Evolutionary conservation across 176 grass and related monocot genomes (phyloP).

Genomic region (Microstegium vimineum): DNA sequence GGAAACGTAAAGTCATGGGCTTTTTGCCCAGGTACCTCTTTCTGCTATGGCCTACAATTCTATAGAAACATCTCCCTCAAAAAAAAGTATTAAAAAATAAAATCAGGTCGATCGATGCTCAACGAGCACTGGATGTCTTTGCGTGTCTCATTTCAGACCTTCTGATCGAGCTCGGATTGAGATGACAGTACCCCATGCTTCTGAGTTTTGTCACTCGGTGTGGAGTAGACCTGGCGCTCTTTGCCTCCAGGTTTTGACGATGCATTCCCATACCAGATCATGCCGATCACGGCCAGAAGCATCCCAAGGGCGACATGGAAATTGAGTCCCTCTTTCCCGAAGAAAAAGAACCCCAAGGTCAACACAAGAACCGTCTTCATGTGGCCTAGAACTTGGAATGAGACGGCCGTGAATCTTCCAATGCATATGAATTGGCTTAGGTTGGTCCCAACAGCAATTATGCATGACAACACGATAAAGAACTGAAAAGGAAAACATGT

Average conservation of each 20-base stretch:
- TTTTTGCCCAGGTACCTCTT: slow-evolving; percentile 1
- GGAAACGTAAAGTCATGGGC: not conserved
- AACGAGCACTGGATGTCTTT: not conserved
- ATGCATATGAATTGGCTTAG: slow-evolving; percentile 75
- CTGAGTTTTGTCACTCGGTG: slow-evolving; percentile 20
- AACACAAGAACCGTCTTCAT: slow-evolving; percentile 70
- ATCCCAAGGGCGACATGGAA: slow-evolving; percentile 54
- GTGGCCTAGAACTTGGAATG: slow-evolving; percentile 72
- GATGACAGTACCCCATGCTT: slow-evolving; percentile 22
- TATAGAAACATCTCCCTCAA: slow-evolving; percentile 11
- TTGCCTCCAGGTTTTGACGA: slow-evolving; percentile 62
- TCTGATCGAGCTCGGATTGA: slow-evolving; percentile 31
- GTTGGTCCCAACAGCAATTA: slow-evolving; percentile 60
- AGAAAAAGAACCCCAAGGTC: slow-evolving; percentile 56
- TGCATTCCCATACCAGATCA: slow-evolving; percentile 66
- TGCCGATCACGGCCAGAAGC: slow-evolving; percentile 50
- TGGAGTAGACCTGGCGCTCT: slow-evolving; percentile 35
- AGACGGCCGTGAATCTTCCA: slow-evolving; percentile 57
- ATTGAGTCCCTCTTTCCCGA: slow-evolving; percentile 61
- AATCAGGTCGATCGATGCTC: not conserved
- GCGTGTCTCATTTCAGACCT: slow-evolving; percentile 21
- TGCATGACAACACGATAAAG: slow-evolving; percentile 53
- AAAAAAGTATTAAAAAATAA: not conserved
- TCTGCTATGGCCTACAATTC: slow-evolving; percentile 11
- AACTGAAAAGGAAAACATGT: slow-evolving; percentile 33